Evolutionary conservation across 495 filamentous ascomycete genomes (phyloP).

Genomic region (Daldinia loculata): DNA sequence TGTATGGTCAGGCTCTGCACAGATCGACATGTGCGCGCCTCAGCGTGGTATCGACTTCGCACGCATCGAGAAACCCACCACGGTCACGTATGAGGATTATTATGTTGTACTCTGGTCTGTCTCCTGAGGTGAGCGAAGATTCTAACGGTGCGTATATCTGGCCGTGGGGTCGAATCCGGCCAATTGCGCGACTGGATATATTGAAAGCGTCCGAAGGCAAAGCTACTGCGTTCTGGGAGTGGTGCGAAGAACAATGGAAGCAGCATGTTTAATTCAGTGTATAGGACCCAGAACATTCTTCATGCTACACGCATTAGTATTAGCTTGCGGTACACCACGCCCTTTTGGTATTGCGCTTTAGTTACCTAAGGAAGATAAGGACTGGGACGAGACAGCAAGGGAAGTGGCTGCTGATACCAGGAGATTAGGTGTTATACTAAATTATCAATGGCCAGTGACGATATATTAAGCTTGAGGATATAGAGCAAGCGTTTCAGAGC

Average conservation of each 20-base stretch:
- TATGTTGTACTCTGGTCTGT: not conserved
- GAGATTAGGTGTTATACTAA: constrained; percentile 38
- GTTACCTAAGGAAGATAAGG: too few relatives aligned
- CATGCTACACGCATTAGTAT: too few relatives aligned
- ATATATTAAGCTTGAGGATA: constrained; percentile 44
- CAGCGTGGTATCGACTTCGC: constrained; percentile 45
- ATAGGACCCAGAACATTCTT: too few relatives aligned
- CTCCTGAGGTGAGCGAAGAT: not conserved
- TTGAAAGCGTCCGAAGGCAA: not conserved
- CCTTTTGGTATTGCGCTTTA: too few relatives aligned
- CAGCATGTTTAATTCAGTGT: not conserved
- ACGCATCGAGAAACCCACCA: constrained; percentile 43
- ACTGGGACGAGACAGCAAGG: constrained; percentile 39
- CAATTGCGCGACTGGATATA: not conserved
- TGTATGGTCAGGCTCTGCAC: constrained; percentile 34
- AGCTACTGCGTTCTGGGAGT: not conserved
- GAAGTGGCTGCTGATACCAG: constrained; percentile 52
- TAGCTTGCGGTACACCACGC: too few relatives aligned
- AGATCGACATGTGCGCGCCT: constrained; percentile 42
- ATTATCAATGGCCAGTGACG: constrained; percentile 44
- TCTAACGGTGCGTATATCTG: not conserved
- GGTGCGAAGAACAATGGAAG: not conserved
- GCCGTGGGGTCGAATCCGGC: not conserved
- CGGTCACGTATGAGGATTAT: constrained; percentile 36
- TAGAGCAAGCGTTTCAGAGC: constrained; percentile 31